Conservation (phyloP, 495 filamentous ascomycete species). For the Podospora comata region DNA sequence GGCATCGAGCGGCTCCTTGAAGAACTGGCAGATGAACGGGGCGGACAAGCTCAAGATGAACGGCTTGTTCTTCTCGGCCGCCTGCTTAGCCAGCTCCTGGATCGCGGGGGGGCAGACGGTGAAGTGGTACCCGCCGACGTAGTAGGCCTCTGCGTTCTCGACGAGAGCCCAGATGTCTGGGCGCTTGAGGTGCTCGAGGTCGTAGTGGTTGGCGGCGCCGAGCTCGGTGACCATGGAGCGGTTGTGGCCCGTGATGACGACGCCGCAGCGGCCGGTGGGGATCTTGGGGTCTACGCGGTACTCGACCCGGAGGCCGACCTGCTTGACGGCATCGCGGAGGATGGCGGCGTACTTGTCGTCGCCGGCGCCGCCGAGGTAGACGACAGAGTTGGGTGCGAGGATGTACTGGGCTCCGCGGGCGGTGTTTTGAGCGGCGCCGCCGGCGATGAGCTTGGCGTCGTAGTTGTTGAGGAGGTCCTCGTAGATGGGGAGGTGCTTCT, state of each 20-base stretch:
- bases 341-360: conserved; percentile 86
- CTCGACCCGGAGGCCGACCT: conserved; percentile 84
- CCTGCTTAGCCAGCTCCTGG: conserved; percentile 83
- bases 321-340: conserved; percentile 70
- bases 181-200: conserved; percentile 87
- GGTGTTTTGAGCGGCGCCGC: conserved; percentile 97
- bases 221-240: conserved; percentile 93
- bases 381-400: conserved; percentile 76
- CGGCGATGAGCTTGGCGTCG: conserved; percentile 90
- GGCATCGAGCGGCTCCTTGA: conserved; percentile 89
- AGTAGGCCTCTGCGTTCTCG: conserved; percentile 82
- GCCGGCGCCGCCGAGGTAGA: conserved; percentile 92
- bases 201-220: conserved; percentile 94
- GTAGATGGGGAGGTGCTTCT: conserved; percentile 83
- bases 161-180: conserved; percentile 88
- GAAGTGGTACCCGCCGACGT: conserved; percentile 80
- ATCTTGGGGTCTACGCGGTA: conserved; percentile 82
- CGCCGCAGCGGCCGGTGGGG: conserved; percentile 90
- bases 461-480: conserved; percentile 85
- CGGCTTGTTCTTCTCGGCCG: conserved; percentile 80
- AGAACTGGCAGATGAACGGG: conserved; percentile 95
- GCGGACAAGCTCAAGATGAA: conserved; percentile 89
- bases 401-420: conserved; percentile 97
- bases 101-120: conserved; percentile 85
- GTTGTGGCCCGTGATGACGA: conserved; percentile 93